Evolutionary conservation across 2,329 filamentous ascomycete species (phyloP), one percentile per base, ranked within the genome.

Genomic region (Hysterium pulicare): DNA sequence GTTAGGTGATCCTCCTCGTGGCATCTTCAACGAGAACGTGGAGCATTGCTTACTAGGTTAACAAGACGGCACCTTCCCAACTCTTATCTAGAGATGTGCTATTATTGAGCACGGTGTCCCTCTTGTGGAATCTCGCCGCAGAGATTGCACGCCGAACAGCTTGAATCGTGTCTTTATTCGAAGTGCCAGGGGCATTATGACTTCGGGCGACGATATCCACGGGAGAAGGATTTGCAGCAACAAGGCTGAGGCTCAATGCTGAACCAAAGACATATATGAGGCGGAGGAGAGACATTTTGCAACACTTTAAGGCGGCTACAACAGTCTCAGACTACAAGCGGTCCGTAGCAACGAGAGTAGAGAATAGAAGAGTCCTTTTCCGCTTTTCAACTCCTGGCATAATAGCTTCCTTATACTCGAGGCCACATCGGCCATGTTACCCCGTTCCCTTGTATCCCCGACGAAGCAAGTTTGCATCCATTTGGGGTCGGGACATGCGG

Each of bases 11-110:
- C 22, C 24, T 13, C 20, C 4, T 33, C 21, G 9, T 26, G 2
- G n/a, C n/a, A n/a, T n/a, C n/a, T n/a, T 13, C 10, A 33, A 38
- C 11, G 10, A 21, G 16, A 15, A 7, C 21, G 31, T 5, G 4
- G 17, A 19, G 13, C 17, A 6, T 3, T 13, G 40, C 63, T 50
- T 42, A 64, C 61, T 52, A 55, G 33, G 54, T 67, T 37, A 71
- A 64, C 9, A 74, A 51, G 0, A 58, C 57, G 0, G 69, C 67
- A n/a, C 60, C 64, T 32, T 64, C 54, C 65, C 69, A 73, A 42
- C 65, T 70, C 37, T 59, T 64, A 42, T 69, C 63, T n/a, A 74
- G 49, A 10, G 53, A 41, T 16, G 31, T 38, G 41, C 46, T 50
- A 44, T 41, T 49, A 36, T 47, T 52, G 4, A 54, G 42, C 13